Percentiles rank a stretch among this genome's conserved stretches.
Conservation (phyloP, 768 basidiomycete species). For the Rhodotorula sphaerocarpa region DNA sequence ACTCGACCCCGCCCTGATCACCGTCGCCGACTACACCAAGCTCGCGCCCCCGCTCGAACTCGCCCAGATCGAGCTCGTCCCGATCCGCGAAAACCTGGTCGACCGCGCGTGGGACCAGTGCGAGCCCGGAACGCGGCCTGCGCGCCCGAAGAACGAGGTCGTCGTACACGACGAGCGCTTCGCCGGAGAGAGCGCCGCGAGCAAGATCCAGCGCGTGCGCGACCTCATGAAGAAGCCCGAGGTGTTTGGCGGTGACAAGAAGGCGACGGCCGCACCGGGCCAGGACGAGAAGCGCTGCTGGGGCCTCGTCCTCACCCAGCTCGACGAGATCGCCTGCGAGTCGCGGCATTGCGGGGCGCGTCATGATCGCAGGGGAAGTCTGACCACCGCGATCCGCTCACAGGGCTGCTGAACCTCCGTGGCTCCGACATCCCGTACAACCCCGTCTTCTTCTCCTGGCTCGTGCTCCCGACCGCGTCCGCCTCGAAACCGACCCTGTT, state of each 20-base stretch:
- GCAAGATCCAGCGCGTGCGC: conserved; percentile 63
- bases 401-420: conserved; percentile 77
- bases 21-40: conserved; percentile 60
- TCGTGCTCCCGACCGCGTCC: conserved; percentile 53
- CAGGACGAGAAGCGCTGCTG: conserved; percentile 36
- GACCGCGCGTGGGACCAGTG: conserved; percentile 62
- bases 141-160: conserved; percentile 59
- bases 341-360: background rate
- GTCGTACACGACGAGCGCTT: conserved; percentile 66
- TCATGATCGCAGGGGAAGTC: too few species aligned
- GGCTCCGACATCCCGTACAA: conserved; percentile 89
- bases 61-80: conserved; percentile 58
- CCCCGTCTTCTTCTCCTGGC: conserved; percentile 72
- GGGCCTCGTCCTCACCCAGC: conserved; percentile 71
- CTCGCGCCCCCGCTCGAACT: conserved; percentile 54
- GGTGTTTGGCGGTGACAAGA: conserved; percentile 14
- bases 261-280: conserved; percentile 42
- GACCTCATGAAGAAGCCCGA: conserved; percentile 57
- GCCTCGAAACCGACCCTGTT: conserved; percentile 57
- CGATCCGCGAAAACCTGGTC: conserved; percentile 62
- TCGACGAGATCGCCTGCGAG: conserved; percentile 78
- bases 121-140: conserved; percentile 48
- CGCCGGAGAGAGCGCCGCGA: conserved; percentile 55
- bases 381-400: background rate
- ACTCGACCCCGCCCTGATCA: conserved; percentile 69